Conservation (phyloP, 2,329 filamentous ascomycete genomes). For the Diplodia intermedia region DNA sequence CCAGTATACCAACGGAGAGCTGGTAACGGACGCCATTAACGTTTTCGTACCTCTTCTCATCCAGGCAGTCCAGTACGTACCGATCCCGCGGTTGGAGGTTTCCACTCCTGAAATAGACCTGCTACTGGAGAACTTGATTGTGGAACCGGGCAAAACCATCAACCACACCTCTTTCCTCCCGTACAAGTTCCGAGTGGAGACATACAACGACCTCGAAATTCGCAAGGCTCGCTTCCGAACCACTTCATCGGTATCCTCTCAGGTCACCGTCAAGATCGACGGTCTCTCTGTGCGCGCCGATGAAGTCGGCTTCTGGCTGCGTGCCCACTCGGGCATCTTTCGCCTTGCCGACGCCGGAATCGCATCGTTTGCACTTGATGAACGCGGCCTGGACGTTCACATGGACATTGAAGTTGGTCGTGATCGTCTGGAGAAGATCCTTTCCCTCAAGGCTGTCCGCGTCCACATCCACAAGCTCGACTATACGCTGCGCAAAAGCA, state of each 20-base stretch:
- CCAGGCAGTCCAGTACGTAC: slow-evolving; percentile 81
- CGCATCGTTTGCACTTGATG: slow-evolving; percentile 83
- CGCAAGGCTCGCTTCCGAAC: slow-evolving; percentile 77
- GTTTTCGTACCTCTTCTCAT: slow-evolving; percentile 82
- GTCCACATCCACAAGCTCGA: slow-evolving; percentile 87
- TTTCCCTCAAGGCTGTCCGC: slow-evolving; percentile 75
- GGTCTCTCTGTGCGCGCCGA: slow-evolving; percentile 84
- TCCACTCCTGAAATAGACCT: slow-evolving; percentile 84
- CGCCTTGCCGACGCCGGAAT: slow-evolving; percentile 83
- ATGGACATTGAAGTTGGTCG: slow-evolving; percentile 84
- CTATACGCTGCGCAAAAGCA: slow-evolving; percentile 77
- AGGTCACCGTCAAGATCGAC: slow-evolving; percentile 78
- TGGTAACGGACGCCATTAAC: slow-evolving; percentile 77
- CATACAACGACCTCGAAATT: slow-evolving; percentile 85
- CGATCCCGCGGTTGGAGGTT: slow-evolving; percentile 88
- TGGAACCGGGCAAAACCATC: slow-evolving; percentile 84
- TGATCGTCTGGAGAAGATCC: slow-evolving; percentile 78
- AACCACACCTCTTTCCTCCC: slow-evolving; percentile 90
- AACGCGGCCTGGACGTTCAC: slow-evolving; percentile 84
- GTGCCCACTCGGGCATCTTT: slow-evolving; percentile 76
- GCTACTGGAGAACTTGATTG: slow-evolving; percentile 85
- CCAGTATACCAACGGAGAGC: slow-evolving; percentile 69
- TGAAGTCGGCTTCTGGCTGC: slow-evolving; percentile 89
- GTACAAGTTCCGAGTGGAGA: slow-evolving; percentile 79
- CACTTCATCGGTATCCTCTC: slow-evolving; percentile 70